Conservation (phyloP, 352 stramenopile species). For the Pythium grandisporangium region DNA sequence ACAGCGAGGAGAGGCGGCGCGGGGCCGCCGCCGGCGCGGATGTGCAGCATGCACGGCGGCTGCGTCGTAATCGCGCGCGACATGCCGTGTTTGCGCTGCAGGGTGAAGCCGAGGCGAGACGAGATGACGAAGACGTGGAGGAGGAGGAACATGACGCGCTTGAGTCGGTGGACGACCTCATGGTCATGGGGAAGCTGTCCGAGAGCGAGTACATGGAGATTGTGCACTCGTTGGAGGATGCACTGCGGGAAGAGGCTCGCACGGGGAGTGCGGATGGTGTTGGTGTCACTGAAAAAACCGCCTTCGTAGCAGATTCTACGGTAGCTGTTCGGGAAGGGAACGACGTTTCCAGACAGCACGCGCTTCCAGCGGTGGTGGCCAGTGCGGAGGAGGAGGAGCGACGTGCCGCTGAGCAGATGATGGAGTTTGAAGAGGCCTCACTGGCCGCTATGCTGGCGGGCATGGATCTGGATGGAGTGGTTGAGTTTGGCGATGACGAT, state of each 20-base stretch:
- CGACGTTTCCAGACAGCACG: too few relatives aligned
- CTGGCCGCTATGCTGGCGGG: slow-evolving; percentile 58
- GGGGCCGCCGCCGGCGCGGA: neutral
- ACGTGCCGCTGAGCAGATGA: slow-evolving; percentile 39
- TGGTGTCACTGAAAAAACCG: too few relatives aligned
- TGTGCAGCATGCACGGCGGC: too few relatives aligned
- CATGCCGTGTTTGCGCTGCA: slow-evolving; percentile 30
- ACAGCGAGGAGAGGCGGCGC: slow-evolving; percentile 20
- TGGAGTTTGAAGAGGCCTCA: slow-evolving; percentile 59
- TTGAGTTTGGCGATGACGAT: slow-evolving; percentile 3
- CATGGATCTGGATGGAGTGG: slow-evolving; percentile 35
- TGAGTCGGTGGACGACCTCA: slow-evolving; percentile 54
- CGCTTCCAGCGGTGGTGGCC: too few relatives aligned
- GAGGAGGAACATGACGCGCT: slow-evolving; percentile 5
- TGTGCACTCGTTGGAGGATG: slow-evolving; percentile 61
- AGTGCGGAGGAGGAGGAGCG: slow-evolving; percentile 31
- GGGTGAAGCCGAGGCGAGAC: slow-evolving; percentile 1
- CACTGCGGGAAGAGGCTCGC: slow-evolving; percentile 42
- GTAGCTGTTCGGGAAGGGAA: too few relatives aligned
- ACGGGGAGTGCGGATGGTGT: too few relatives aligned
- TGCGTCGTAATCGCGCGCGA: neutral
- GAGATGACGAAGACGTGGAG: slow-evolving; percentile 3
- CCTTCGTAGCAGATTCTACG: too few relatives aligned
- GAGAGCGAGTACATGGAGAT: slow-evolving; percentile 74
- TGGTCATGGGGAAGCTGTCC: slow-evolving; percentile 38